These are phyloP conservation scores for Chondrostereum purpureum DNA, from an alignment of 1,284 basidiomycete genomes.

Conservation along the genomic window DNA sequence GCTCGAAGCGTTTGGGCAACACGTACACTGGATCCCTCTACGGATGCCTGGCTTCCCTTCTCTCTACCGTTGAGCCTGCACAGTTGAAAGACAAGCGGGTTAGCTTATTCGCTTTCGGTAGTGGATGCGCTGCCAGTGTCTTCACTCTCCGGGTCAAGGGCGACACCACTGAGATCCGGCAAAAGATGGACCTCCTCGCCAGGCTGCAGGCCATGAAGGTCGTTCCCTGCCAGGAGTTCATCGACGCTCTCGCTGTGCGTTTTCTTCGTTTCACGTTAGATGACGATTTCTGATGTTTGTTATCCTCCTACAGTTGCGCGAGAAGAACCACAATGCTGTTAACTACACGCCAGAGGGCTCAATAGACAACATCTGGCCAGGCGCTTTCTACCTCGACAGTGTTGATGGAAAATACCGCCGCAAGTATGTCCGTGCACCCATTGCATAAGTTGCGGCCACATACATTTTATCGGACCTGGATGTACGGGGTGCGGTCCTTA, in stretches of 20 bases:
- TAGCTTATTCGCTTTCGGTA: slow-evolving; percentile 81
- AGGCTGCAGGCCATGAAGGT: slow-evolving; percentile 86
- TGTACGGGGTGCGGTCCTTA: too few relatives aligned
- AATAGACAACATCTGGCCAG: slow-evolving; percentile 90
- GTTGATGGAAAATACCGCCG: slow-evolving; percentile 92
- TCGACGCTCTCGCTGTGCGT: slow-evolving; percentile 42
- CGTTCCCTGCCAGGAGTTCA: slow-evolving; percentile 77
- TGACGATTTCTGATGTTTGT: slow-evolving; percentile 5
- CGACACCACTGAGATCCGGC: slow-evolving; percentile 62
- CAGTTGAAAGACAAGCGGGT: slow-evolving; percentile 63
- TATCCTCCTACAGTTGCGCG: slow-evolving; percentile 61
- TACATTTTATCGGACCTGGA: too few relatives aligned
- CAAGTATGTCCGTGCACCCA: too few relatives aligned
- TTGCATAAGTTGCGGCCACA: too few relatives aligned
- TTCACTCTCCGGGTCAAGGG: slow-evolving; percentile 71
- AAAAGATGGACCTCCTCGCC: slow-evolving; percentile 67
- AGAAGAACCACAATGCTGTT: slow-evolving; percentile 93
- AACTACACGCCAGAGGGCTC: slow-evolving; percentile 81
- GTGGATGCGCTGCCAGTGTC: slow-evolving; percentile 76
- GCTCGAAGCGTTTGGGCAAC: slow-evolving; percentile 76
- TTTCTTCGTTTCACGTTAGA: background rate
- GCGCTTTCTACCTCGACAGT: slow-evolving; percentile 88
- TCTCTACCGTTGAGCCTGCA: slow-evolving; percentile 50
- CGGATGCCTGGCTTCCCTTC: slow-evolving; percentile 69
- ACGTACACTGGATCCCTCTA: slow-evolving; percentile 89